Percentiles rank a stretch among this genome's conserved stretches.
phyloP scores from a whole-genome alignment of 768 basidiomycete species.

The Russula virescens region DNA sequence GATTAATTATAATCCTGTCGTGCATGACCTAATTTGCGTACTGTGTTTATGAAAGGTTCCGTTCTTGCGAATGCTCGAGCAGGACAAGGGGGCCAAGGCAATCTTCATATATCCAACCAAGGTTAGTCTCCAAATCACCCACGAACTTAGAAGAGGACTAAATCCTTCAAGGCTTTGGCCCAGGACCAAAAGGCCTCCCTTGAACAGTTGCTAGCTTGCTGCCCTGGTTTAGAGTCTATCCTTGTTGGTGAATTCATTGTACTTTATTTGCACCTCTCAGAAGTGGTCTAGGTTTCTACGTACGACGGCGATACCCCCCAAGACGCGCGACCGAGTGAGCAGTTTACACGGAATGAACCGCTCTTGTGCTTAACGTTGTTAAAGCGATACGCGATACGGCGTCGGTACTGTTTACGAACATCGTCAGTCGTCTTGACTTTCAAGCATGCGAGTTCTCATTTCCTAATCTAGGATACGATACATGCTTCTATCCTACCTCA shows the following conservation, averaged over 20 bases:
- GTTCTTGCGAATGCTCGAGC: slow-evolving; percentile 57
- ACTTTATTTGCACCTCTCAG: neutral
- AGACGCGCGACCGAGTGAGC: slow-evolving; percentile 54
- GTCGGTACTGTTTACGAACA: slow-evolving; percentile 86
- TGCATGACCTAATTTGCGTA: neutral
- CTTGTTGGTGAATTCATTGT: slow-evolving; percentile 34
- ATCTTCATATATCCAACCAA: slow-evolving; percentile 90
- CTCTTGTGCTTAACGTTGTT: neutral
- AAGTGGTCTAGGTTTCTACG: slow-evolving; percentile 49
- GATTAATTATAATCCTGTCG: neutral
- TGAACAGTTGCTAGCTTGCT: slow-evolving; percentile 55
- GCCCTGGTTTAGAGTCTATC: slow-evolving; percentile 57
- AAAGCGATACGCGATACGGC: slow-evolving; percentile 65
- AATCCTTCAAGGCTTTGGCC: slow-evolving; percentile 61
- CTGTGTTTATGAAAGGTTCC: slow-evolving; percentile 48
- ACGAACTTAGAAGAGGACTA: neutral
- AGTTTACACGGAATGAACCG: neutral
- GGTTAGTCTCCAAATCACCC: slow-evolving; percentile 32
- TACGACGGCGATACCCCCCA: slow-evolving; percentile 88
- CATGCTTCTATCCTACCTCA: slow-evolving; percentile 81
- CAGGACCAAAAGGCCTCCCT: slow-evolving; percentile 78
- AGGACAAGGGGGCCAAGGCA: slow-evolving; percentile 55
- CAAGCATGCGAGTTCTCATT: slow-evolving; percentile 3
- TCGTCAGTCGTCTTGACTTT: slow-evolving; percentile 39
- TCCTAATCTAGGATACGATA: slow-evolving; percentile 60